Percentiles rank a stretch among this genome's conserved stretches.
Evolutionary conservation across 2,329 filamentous ascomycete species (phyloP).

Genomic region (Scorias spongiosa): DNA sequence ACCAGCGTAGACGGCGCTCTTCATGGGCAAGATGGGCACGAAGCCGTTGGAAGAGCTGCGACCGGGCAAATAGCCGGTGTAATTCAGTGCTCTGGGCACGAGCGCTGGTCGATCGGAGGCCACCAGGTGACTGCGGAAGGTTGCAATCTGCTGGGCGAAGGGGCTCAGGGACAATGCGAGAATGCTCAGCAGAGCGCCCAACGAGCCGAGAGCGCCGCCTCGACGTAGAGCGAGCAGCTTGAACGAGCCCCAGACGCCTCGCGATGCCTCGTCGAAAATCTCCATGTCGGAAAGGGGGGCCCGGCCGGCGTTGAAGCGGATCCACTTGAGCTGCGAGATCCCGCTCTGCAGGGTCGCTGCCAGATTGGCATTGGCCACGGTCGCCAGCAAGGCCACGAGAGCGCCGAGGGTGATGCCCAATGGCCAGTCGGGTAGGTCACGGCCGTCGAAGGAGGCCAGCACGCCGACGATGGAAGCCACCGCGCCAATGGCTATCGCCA

Average conservation of each 20-base stretch:
- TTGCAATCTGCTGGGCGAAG: constrained; percentile 4
- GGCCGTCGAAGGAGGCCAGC: constrained; percentile 3
- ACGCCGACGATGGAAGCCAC: constrained; percentile 4
- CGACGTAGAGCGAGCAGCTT: constrained; percentile 14
- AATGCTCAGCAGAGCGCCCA: constrained; percentile 18
- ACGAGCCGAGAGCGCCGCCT: constrained; percentile 11
- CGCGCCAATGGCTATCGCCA: constrained; percentile 1
- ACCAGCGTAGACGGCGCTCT: constrained; percentile 18
- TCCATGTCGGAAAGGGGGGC: constrained; percentile 15
- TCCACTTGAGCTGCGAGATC: constrained; percentile 7
- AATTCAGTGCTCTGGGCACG: constrained; percentile 4
- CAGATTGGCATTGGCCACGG: constrained; percentile 4
- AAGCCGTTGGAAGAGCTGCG: constrained; percentile 4
- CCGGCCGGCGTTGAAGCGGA: constrained; percentile 2
- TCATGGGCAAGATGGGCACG: constrained; percentile 10
- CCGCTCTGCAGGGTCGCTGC: constrained; percentile 2
- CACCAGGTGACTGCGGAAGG: constrained; percentile 2
- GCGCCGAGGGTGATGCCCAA: constrained; percentile 4
- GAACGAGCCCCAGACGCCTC: constrained; percentile 17
- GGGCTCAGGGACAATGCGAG: constrained; percentile 5
- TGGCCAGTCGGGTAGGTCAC: constrained; percentile 4
- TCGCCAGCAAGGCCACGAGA: constrained; percentile 3
- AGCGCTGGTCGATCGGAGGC: background rate
- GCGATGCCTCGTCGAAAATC: constrained; percentile 20
- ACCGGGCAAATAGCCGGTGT: constrained; percentile 3